These are phyloP conservation scores for Shiraia bambusicola DNA, from an alignment of 2,329 filamentous ascomycete species.

Conservation along the genomic window DNA sequence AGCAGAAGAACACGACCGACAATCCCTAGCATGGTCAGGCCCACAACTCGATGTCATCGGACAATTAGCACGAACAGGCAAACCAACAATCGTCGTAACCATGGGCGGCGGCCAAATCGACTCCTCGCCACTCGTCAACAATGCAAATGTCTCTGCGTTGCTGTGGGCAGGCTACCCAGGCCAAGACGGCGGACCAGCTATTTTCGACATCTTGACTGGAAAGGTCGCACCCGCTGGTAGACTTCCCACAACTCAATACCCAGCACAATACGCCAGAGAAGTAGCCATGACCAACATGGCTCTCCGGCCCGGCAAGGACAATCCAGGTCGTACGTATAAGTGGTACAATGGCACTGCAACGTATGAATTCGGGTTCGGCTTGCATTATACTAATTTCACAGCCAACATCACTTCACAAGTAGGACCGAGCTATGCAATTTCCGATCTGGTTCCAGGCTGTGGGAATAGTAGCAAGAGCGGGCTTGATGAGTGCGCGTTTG, in stretches of 20 bases:
- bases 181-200: slow-evolving; percentile 59
- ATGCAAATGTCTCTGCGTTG: slow-evolving; percentile 53
- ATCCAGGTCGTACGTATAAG: slow-evolving; percentile 60
- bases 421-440: slow-evolving; percentile 17
- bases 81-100: slow-evolving; percentile 56
- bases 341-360: slow-evolving; percentile 57
- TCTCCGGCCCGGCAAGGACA: slow-evolving; percentile 50
- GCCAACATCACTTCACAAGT: slow-evolving; percentile 19
- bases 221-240: slow-evolving; percentile 56
- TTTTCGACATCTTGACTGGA: slow-evolving; percentile 59
- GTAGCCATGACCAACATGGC: slow-evolving; percentile 60
- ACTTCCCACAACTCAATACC: slow-evolving; percentile 60
- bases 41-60: slow-evolving; percentile 56
- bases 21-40: slow-evolving; percentile 55
- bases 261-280: slow-evolving; percentile 52
- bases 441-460: slow-evolving; percentile 9
- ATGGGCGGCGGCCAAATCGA: slow-evolving; percentile 59
- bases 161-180: slow-evolving; percentile 64
- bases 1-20: slow-evolving; percentile 56
- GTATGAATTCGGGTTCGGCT: slow-evolving; percentile 57
- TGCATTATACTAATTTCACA: slow-evolving; percentile 61
- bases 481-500: slow-evolving; percentile 47
- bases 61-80: slow-evolving; percentile 50
- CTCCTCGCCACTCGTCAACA: slow-evolving; percentile 51
- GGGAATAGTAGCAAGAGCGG: slow-evolving; percentile 40